These are phyloP conservation scores for Chrysosporium queenslandicum DNA, from an alignment of 2,329 filamentous ascomycete species.

Conservation along the genomic window DNA sequence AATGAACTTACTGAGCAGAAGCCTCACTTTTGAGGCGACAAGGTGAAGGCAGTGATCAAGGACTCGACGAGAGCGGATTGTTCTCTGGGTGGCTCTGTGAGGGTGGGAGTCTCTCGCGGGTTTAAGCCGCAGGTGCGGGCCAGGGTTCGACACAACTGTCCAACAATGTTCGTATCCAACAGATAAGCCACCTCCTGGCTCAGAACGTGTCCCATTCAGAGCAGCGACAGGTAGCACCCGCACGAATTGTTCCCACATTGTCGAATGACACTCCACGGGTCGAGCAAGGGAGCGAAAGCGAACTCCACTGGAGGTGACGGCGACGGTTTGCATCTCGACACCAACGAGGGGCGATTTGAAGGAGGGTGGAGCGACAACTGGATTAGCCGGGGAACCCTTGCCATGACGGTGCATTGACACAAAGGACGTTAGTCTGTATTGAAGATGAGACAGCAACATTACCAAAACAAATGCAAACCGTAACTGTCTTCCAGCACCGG, in stretches of 20 bases:
- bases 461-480: background rate
- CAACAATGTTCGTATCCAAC: background rate
- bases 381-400: background rate
- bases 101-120: no score
- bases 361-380: no score
- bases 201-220: background rate
- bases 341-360: no score
- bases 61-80: no score
- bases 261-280: background rate
- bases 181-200: constrained; percentile 2
- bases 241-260: background rate
- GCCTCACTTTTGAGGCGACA: no score
- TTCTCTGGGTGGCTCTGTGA: no score
- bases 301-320: no score
- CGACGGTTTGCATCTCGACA: no score
- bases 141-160: background rate
- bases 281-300: no score
- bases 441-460: background rate
- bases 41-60: no score
- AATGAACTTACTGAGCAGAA: no score
- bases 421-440: background rate
- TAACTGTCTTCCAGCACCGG: background rate
- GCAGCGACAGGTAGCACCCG: background rate
- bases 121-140: no score
- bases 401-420: background rate